A percentile compares a stretch with the other conserved stretches of the same genome.
phyloP scores from a whole-genome alignment of 2,329 filamentous ascomycete genomes.

The Trichophyton mentagrophytes region DNA sequence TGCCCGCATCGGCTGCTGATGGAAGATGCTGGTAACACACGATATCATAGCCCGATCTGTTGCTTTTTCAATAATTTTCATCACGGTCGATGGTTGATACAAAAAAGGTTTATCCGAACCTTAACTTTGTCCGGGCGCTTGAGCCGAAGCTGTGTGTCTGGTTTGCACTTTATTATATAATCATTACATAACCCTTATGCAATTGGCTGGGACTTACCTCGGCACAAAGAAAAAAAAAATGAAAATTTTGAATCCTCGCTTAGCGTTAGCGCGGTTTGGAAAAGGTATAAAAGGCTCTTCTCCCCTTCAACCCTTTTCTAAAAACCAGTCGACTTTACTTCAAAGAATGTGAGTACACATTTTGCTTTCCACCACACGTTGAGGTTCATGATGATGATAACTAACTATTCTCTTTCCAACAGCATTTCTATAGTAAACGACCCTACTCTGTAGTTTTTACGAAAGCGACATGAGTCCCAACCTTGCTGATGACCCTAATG shows the following conservation, averaged over 20 bases:
- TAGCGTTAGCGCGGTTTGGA: slow-evolving; percentile 1
- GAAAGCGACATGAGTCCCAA: slow-evolving; percentile 79
- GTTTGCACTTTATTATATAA: neutral
- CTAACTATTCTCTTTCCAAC: slow-evolving; percentile 15
- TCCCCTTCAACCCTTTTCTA: slow-evolving; percentile 5
- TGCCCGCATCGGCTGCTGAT: neutral
- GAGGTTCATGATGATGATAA: neutral
- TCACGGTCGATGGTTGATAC: neutral
- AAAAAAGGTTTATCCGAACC: neutral
- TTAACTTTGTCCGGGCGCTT: neutral
- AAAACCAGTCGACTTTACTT: slow-evolving; percentile 14
- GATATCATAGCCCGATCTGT: neutral
- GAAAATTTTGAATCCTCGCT: slow-evolving; percentile 3
- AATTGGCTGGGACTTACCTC: neutral
- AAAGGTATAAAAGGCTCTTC: slow-evolving; percentile 3
- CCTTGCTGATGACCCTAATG: slow-evolving; percentile 82
- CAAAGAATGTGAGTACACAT: slow-evolving; percentile 13
- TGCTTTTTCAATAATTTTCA: neutral
- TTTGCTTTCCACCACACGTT: neutral
- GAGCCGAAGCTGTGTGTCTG: neutral
- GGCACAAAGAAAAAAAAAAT: neutral
- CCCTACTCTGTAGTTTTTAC: slow-evolving; percentile 79
- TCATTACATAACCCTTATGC: neutral
- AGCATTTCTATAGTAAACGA: slow-evolving; percentile 95
- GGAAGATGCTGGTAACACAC: neutral